Conservation (phyloP, 2,329 filamentous ascomycete genomes). For the Dactylellina parvicollis region DNA sequence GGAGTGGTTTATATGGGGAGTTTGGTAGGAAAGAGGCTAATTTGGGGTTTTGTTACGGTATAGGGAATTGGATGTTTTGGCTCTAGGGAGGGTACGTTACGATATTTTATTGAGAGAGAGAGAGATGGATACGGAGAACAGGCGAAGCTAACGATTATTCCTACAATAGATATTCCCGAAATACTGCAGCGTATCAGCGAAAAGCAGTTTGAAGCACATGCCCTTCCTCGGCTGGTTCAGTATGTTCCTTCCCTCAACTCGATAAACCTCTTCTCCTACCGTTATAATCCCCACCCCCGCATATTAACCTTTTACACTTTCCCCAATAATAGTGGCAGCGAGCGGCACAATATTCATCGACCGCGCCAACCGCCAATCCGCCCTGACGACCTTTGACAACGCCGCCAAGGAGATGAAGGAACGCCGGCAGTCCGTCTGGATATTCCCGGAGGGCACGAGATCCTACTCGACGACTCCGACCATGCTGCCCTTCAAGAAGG, state of each 20-base stretch:
- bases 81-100: constrained; percentile 72
- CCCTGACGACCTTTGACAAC: constrained; percentile 83
- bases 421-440: constrained; percentile 67
- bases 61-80: constrained; percentile 85
- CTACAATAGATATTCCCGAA: constrained; percentile 77
- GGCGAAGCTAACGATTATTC: background rate
- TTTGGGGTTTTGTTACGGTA: constrained; percentile 8
- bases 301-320: background rate
- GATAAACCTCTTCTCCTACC: too few relatives aligned
- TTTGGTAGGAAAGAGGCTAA: background rate
- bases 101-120: background rate
- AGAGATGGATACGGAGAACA: background rate
- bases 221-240: constrained; percentile 95
- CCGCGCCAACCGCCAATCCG: constrained; percentile 82
- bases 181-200: constrained; percentile 92
- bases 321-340: constrained; percentile 67
- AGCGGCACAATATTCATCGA: constrained; percentile 96
- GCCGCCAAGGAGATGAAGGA: constrained; percentile 81
- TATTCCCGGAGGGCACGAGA: constrained; percentile 81
- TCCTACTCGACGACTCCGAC: constrained; percentile 84
- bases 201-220: constrained; percentile 79
- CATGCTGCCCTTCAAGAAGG: constrained; percentile 97
- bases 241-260: constrained; percentile 48
- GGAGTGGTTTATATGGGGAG: background rate
- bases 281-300: too few relatives aligned